phyloP scores from a whole-genome alignment of 139 green algal genomes.

The Nannochloris sp. region DNA sequence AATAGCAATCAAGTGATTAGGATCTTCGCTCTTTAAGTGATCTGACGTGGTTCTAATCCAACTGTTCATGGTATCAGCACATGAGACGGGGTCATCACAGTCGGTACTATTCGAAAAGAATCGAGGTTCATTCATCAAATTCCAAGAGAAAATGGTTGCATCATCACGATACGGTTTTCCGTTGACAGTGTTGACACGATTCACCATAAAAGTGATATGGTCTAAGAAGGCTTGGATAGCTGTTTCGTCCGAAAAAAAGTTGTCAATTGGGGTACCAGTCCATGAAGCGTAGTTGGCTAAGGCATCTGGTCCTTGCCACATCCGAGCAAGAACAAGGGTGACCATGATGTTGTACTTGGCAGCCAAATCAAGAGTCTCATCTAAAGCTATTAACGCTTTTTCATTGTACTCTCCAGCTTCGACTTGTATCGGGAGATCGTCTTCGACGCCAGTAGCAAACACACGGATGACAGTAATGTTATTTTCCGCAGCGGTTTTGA shows the following conservation, averaged over 20 bases:
- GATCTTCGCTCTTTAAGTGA: slow-evolving; percentile 36
- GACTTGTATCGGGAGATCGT: slow-evolving; percentile 15
- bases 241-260: slow-evolving; percentile 19
- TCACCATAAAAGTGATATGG: slow-evolving; percentile 20
- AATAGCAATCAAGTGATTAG: slow-evolving; percentile 45
- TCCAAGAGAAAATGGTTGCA: slow-evolving; percentile 34
- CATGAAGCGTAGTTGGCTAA: slow-evolving; percentile 13
- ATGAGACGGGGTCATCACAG: slow-evolving; percentile 5
- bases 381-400: slow-evolving; percentile 13
- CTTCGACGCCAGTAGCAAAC: slow-evolving; percentile 21
- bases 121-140: slow-evolving; percentile 41
- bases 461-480: slow-evolving; percentile 27
- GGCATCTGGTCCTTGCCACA: slow-evolving; percentile 15
- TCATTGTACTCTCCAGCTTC: slow-evolving; percentile 18
- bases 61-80: not conserved
- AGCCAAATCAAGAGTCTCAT: slow-evolving; percentile 5
- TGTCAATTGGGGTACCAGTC: slow-evolving; percentile 7
- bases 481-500: slow-evolving; percentile 8
- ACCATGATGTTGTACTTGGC: not conserved
- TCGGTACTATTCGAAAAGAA: slow-evolving; percentile 14
- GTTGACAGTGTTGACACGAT: slow-evolving; percentile 20
- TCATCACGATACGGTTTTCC: slow-evolving; percentile 23
- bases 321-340: slow-evolving; percentile 16
- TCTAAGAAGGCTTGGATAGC: slow-evolving; percentile 1
- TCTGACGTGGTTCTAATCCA: slow-evolving; percentile 29